Base-by-base conservation (phyloP, 306 rosid genomes). In the Nissolia schottii region DNA sequence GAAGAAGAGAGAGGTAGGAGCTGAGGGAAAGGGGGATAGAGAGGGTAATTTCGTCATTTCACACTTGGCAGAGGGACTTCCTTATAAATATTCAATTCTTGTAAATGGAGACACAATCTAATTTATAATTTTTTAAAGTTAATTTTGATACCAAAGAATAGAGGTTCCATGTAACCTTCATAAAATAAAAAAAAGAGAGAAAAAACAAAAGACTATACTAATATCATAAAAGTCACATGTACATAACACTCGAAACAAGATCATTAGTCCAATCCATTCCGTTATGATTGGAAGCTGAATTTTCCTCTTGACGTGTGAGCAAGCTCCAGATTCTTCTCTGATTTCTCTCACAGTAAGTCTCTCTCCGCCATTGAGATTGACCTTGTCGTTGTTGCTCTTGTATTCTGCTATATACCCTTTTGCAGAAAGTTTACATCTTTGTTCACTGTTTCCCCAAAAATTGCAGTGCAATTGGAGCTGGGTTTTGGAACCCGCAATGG, bases 401-500 rank as follows among this genome's bases (percentile, higher is more conserved):
- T 54, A 12, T 50, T 50, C 5, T 20, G 1, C 31, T 13, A n/a
- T 3, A 13, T 11, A 12, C 32, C 61, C 7, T 54, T 55, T 55
- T 25, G 2, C 61, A 18, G 19, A 55, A 12, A n/a, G 22, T n/a
- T 45, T 45, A 19, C 22, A 45, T 45, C 51, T n/a, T 45, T 45
- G 22, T 13, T 7, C 14, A 45, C 28, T 10, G 38, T n/a, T 29
- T 29, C 1, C 63, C 4, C 40, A 5, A 27, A 15, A 56, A 56
- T 15, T 15, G 9, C 19, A 25, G 61, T 24, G 37, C n/a, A 51
- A 10, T 55, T 50, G 58, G 13, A 51, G 22, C 28, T 22, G 28
- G n/a, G 58, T 22, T 22, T 51, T 22, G 12, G 32, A 38, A 20
- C 11, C 41, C 9, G 15, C 56, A 31, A 89, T 91, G 97, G 90